Evolutionary conservation across 208 protist genomes (phyloP), one percentile per base, ranked within the genome.

Genomic region (Angomonas ambiguus): DNA sequence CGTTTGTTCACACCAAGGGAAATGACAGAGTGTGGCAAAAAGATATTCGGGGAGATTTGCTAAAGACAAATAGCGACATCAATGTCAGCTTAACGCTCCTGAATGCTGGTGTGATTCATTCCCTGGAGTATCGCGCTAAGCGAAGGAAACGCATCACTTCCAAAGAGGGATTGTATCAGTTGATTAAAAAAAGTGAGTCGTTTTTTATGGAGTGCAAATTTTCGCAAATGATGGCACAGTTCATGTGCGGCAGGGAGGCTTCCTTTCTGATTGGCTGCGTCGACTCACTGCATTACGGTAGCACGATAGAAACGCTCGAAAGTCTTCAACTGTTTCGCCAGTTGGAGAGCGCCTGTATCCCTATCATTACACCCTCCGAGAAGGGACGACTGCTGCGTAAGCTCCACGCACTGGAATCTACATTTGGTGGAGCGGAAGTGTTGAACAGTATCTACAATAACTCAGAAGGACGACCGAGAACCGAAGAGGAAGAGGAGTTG

Each of bases 161-260:
- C 18, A 74, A 83, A 41, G 82, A 81, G 42, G 71, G 75, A 48
- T 76, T 85, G 57, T 82, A 84, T 69, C 56, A 75, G n/a, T 76
- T 96, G 55, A 88, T 94, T 58, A 62, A 76, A n/a, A 71, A 73
- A 33, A 93, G 85, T 72, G 76, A 94, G 71, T 92, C 87, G 4
- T 92, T 96, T 67, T 96, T 96, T 58, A 95, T 93, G 88, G 87
- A 93, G 71, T 94, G 88, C 67, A 80, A 89, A 35, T 92, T 95
- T 76, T 93, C 91, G 25, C 84, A 92, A 63, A 65, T 96, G 13
- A 91, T 96, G 87, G 85, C 91, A 34, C 87, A 94, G 68, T 75
- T 91, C 49, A 74, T 96, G 28, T 87, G 79, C 68, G 91, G 91
- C 16, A 76, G 87, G 56, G 88, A 93, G 70, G 91, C 87, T 1